A percentile compares a stretch with the other conserved stretches of the same genome.
phyloP scores from a whole-genome alignment of 2,329 filamentous ascomycete species.

The Ploettnerulaceae sp. region DNA sequence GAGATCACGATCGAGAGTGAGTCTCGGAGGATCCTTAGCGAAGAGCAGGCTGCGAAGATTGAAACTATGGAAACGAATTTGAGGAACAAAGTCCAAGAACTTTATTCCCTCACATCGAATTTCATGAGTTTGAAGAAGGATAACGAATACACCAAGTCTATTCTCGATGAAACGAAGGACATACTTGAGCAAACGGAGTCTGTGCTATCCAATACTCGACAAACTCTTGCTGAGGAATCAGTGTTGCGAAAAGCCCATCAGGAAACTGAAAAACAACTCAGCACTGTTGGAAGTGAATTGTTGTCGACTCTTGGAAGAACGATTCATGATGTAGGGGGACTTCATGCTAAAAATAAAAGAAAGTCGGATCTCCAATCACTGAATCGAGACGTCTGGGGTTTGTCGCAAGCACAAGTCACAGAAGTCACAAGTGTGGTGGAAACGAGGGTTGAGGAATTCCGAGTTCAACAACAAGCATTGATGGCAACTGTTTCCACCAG shows the following conservation, averaged over 20 bases:
- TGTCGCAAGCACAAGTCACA: constrained; percentile 69
- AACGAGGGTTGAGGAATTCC: constrained; percentile 66
- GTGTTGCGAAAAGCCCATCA: constrained; percentile 78
- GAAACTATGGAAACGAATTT: constrained; percentile 88
- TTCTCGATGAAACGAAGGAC: constrained; percentile 73
- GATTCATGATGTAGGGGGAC: constrained; percentile 71
- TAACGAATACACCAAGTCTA: constrained; percentile 68
- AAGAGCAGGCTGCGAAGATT: constrained; percentile 89
- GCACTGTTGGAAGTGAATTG: constrained; percentile 67
- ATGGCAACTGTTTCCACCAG: constrained; percentile 62
- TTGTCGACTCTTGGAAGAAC: constrained; percentile 74
- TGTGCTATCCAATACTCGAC: constrained; percentile 71
- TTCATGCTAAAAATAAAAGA: constrained; percentile 81
- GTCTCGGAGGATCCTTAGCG: constrained; percentile 81
- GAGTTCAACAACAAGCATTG: constrained; percentile 65
- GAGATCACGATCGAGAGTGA: constrained; percentile 90
- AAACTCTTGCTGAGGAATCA: constrained; percentile 73
- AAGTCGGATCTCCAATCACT: constrained; percentile 77
- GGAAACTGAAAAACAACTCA: constrained; percentile 74
- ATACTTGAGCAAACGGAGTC: constrained; percentile 85
- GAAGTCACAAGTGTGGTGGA: constrained; percentile 77
- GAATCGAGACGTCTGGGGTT: constrained; percentile 75
- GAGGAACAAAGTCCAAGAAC: constrained; percentile 87
- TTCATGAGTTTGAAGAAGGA: constrained; percentile 89
- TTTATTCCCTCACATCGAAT: constrained; percentile 78